These are phyloP conservation scores for Chaetoceros tenuissimus DNA, from an alignment of 108 stramenopile species.

Conservation along the genomic window DNA sequence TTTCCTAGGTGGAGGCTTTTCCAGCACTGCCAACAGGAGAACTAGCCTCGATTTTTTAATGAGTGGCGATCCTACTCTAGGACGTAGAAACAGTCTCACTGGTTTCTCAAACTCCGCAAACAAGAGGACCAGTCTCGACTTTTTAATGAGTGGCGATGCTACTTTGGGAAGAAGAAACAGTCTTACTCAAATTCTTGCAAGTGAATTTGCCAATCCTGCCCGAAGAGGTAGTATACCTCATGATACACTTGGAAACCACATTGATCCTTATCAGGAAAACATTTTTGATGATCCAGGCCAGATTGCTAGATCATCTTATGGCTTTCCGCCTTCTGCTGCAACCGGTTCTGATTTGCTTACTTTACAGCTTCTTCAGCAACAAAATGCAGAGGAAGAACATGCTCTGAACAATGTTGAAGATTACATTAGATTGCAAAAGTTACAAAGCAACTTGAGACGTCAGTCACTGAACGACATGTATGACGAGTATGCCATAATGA, in stretches of 20 bases:
- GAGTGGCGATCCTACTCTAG: not conserved
- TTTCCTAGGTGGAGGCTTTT: too few relatives aligned
- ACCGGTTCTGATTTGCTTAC: not conserved
- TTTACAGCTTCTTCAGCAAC: not conserved
- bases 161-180: not conserved
- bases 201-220: not conserved
- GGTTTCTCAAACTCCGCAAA: too few relatives aligned
- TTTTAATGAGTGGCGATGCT: not conserved
- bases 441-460: too few relatives aligned
- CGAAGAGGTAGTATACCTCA: not conserved
- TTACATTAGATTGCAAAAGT: too few relatives aligned
- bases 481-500: not conserved
- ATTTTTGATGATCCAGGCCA: not conserved
- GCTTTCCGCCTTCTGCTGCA: not conserved
- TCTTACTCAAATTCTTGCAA: not conserved
- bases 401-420: not conserved
- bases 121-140: not conserved
- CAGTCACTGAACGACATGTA: not conserved
- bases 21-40: too few relatives aligned
- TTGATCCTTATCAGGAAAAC: not conserved
- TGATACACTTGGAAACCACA: not conserved
- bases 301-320: not conserved
- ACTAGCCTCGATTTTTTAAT: not conserved
- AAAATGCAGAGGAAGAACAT: not conserved
- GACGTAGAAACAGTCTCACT: not conserved